phyloP scores from a whole-genome alignment of 441 rosid species.

The Adansonia grandidieri region DNA sequence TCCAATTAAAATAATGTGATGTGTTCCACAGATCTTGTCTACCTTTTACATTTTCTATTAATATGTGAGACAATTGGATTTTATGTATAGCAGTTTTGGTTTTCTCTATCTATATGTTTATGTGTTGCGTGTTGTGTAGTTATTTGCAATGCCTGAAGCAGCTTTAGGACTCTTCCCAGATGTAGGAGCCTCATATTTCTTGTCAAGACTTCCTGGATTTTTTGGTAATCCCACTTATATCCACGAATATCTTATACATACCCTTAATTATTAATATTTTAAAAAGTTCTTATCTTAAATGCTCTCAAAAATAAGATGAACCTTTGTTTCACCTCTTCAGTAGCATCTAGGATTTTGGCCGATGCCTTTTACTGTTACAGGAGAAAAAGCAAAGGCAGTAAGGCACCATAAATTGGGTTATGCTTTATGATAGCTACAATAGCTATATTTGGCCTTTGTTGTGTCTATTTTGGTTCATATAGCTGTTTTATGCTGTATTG shows the following conservation, averaged over 20 bases:
- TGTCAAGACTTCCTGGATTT: slow-evolving; percentile 93
- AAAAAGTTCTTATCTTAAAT: background rate
- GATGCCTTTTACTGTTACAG: no score
- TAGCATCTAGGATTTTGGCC: background rate
- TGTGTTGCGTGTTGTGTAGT: slow-evolving; percentile 39
- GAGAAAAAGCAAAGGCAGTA: background rate
- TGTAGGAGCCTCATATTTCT: slow-evolving; percentile 81
- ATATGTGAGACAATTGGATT: background rate
- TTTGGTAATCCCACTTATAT: slow-evolving; percentile 56
- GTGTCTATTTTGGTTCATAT: slow-evolving; percentile 2
- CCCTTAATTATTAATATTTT: background rate
- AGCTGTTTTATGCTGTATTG: background rate
- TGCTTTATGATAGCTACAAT: slow-evolving; percentile 17
- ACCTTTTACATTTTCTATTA: background rate
- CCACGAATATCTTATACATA: slow-evolving; percentile 15
- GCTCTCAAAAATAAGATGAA: background rate
- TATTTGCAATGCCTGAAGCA: slow-evolving; percentile 95
- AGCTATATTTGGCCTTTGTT: slow-evolving; percentile 4
- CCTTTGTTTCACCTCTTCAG: background rate
- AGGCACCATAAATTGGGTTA: background rate
- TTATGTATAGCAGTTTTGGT: background rate
- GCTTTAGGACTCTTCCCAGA: slow-evolving; percentile 85
- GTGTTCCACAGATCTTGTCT: background rate
- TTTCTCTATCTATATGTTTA: slow-evolving; percentile 9
- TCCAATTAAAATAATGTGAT: background rate